Percentiles rank a stretch among this genome's conserved stretches.
These are phyloP conservation scores for Ensete ventricosum DNA, from an alignment of 176 grass and related monocot species.

Conservation along the genomic window DNA sequence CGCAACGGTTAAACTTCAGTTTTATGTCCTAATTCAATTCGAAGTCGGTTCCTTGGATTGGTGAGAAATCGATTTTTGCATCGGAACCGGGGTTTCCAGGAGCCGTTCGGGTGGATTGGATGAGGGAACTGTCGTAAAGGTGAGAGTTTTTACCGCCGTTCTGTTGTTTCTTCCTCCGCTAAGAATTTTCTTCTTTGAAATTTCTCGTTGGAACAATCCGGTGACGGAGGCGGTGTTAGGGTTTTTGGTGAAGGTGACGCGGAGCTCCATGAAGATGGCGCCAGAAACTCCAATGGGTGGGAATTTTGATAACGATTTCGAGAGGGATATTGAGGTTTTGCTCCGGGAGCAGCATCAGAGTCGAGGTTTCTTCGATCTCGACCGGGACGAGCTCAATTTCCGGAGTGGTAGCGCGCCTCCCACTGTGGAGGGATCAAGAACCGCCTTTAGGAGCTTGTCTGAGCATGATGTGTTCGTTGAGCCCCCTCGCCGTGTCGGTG, in stretches of 20 bases:
- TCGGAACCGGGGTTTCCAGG: not conserved
- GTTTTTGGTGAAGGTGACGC: slow-evolving; percentile 2
- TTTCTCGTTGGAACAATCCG: not conserved
- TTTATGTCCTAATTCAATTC: not conserved
- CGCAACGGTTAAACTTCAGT: not conserved
- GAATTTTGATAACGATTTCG: slow-evolving; percentile 11
- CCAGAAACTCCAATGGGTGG: not conserved
- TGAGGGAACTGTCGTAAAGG: not conserved
- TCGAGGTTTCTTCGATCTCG: not conserved
- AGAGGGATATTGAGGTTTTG: slow-evolving; percentile 13
- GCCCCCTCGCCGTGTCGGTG: not conserved
- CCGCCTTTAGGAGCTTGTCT: slow-evolving; percentile 11
- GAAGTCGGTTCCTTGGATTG: not conserved
- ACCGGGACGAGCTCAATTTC: slow-evolving; percentile 1
- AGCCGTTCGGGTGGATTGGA: not conserved
- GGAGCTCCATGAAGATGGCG: slow-evolving; percentile 8
- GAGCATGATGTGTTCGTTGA: not conserved
- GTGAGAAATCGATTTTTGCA: not conserved
- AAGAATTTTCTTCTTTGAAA: not conserved
- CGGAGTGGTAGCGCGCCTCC: slow-evolving; percentile 23
- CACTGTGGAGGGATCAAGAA: slow-evolving; percentile 17
- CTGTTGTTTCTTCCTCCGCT: not conserved
- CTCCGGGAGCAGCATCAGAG: slow-evolving; percentile 9
- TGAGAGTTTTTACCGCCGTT: not conserved
- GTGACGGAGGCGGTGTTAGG: not conserved